Conservation (phyloP, 345 rosid species). For the Cardamine occulta region DNA sequence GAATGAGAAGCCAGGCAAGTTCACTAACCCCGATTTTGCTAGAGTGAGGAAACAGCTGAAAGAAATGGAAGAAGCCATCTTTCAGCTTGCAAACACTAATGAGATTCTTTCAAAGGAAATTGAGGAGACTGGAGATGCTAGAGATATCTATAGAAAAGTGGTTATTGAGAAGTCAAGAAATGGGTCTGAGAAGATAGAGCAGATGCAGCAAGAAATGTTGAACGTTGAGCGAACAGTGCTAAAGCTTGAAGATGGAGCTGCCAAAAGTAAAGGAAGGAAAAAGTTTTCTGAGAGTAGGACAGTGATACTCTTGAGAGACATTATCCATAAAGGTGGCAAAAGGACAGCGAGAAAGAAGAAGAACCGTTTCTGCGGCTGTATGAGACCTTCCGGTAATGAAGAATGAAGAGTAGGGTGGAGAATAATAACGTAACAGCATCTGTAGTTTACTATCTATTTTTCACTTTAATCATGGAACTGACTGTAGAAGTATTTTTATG, state of each 20-base stretch:
- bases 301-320: slow-evolving; percentile 66
- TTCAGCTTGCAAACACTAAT: slow-evolving; percentile 59
- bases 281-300: slow-evolving; percentile 54
- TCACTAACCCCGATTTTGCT: slow-evolving; percentile 57
- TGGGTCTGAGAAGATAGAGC: slow-evolving; percentile 77
- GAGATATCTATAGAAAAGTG: slow-evolving; percentile 48
- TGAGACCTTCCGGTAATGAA: slow-evolving; percentile 58
- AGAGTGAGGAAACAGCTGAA: slow-evolving; percentile 65
- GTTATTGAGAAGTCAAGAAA: slow-evolving; percentile 61
- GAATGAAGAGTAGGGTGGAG: slow-evolving; percentile 53
- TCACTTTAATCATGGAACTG: slow-evolving; percentile 34
- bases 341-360: slow-evolving; percentile 59
- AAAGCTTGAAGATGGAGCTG: slow-evolving; percentile 73
- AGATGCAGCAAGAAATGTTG: slow-evolving; percentile 78
- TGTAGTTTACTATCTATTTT: slow-evolving; percentile 32
- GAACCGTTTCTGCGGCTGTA: slow-evolving; percentile 72
- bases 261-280: slow-evolving; percentile 54
- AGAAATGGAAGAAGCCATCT: slow-evolving; percentile 68
- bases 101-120: slow-evolving; percentile 55
- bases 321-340: slow-evolving; percentile 62
- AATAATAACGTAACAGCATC: slow-evolving; percentile 32
- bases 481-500: slow-evolving; percentile 37
- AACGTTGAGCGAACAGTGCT: slow-evolving; percentile 62
- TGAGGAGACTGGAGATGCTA: slow-evolving; percentile 55
- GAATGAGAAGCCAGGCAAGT: slow-evolving; percentile 61